Base-by-base conservation (phyloP, 257 asterid genomes). In the Solanum clarkiae region DNA sequence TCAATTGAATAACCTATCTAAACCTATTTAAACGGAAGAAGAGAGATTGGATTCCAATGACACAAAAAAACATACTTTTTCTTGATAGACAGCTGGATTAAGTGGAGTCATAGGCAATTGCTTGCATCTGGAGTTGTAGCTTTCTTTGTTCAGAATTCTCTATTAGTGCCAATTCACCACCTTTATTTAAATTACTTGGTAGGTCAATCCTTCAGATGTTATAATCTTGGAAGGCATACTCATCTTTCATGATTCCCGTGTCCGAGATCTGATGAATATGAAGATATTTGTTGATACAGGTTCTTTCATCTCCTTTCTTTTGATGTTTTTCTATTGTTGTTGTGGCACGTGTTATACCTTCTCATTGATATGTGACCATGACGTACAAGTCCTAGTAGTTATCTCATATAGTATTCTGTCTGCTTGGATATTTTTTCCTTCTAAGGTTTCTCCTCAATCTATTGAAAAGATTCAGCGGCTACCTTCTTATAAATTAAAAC, bases 271-370 rank as follows among this genome's bases (percentile, higher is more conserved):
- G 86, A 93, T 97, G 98, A 97, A 92, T 82, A 97, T 97, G 99
- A 97, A 95, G 92, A 97, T 95, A 82, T 97, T 97, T 91, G 99
- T 97, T 26, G 99, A 97, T 91, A 90, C 98, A 94, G 99, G 99
- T 97, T 90, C 84, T 85, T 86, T 88, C 86, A 82, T 54, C 88
- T 80, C 85, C 86, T 80, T 80, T 79, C 69, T 63, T 74, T 45
- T 60, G 26, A 17, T 16, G 54, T 62, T 68, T n/a, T 44, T 32
- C 53, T 22, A 20, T 75, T 79, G 44, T 51, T 5, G 45, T 79
- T 79, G 62, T 26, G 82, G 63, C 63, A 16, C 10, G 82, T 16
- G 65, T 26, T 53, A n/a, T 69, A 26, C 69, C 44, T 22, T 53
- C 65, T 62, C 40, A 44, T 82, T 62, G 79, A 24, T 47, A 44